Conservation (phyloP, 2,329 filamentous ascomycete species). For the Fusarium humuli region DNA sequence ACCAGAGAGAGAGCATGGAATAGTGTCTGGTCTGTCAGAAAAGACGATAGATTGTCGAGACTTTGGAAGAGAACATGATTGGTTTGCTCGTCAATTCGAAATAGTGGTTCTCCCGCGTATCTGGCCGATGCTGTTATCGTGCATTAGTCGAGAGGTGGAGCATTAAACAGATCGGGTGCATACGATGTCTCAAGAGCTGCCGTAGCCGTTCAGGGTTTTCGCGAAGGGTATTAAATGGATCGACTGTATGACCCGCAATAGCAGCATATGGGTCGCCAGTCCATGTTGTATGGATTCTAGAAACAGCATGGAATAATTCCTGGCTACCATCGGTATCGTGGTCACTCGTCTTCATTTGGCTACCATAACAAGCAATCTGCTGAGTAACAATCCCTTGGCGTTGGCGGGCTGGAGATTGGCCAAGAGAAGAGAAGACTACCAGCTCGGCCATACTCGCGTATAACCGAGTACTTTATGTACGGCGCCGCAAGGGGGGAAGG, state of each 20-base stretch:
- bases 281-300: fast-evolving
- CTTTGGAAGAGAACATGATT: neutral
- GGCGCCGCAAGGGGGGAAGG: fast-evolving
- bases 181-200: constrained; percentile 12
- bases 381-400: neutral
- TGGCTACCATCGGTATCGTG: fast-evolving
- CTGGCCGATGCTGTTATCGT: neutral
- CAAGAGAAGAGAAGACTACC: fast-evolving
- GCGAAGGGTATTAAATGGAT: constrained; percentile 6
- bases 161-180: fast-evolving
- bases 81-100: constrained; percentile 3
- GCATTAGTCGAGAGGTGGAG: neutral
- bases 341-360: fast-evolving
- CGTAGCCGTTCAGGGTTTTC: constrained; percentile 1
- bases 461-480: fast-evolving
- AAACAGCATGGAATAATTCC: fast-evolving
- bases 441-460: neutral
- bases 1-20: constrained; percentile 17
- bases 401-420: too few species aligned
- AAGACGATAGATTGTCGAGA: fast-evolving
- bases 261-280: neutral
- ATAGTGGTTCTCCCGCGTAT: constrained; percentile 1
- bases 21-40: neutral
- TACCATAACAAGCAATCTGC: fast-evolving
- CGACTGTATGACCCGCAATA: neutral